Evolutionary conservation across 2,329 filamentous ascomycete genomes (phyloP).

Genomic region (Trichophyton rubrum): DNA sequence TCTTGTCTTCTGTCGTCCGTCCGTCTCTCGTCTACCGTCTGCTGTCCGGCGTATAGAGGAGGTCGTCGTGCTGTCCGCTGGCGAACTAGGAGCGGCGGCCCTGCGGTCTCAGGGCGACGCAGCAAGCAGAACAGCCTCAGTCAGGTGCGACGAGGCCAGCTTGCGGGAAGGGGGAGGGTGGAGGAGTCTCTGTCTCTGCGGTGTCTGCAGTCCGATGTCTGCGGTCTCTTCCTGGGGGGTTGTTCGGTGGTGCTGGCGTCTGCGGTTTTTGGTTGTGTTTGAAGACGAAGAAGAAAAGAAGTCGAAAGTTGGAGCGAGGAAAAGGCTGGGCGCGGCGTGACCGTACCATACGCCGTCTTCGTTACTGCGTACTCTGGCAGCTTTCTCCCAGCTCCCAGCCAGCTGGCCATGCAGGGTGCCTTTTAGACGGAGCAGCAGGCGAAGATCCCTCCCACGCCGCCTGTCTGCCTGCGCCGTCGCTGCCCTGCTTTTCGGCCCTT

Average conservation of each 20-base stretch:
- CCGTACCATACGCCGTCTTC: background rate
- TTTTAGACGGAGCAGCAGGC: background rate
- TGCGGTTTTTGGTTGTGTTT: background rate
- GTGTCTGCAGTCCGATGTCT: background rate
- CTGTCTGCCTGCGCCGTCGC: too few relatives aligned
- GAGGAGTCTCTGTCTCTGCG: background rate
- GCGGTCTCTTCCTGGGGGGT: background rate
- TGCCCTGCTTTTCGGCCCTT: too few relatives aligned
- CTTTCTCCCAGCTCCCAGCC: too few relatives aligned
- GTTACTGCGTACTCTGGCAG: too few relatives aligned
- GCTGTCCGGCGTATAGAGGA: too few relatives aligned
- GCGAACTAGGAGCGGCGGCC: background rate
- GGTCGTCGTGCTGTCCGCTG: too few relatives aligned
- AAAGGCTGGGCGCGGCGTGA: background rate
- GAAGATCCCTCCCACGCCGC: background rate
- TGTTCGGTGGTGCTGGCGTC: background rate
- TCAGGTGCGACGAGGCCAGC: background rate
- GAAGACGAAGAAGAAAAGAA: constrained; percentile 4
- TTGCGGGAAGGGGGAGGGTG: too few relatives aligned
- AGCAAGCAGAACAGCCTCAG: background rate
- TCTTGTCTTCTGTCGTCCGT: too few relatives aligned
- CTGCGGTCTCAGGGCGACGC: constrained; percentile 5
- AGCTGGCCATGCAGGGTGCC: background rate
- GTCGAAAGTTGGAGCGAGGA: background rate
- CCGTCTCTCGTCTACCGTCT: too few relatives aligned